Conservation (phyloP, 2,329 filamentous ascomycete species). For the Stemphylium beticola region DNA sequence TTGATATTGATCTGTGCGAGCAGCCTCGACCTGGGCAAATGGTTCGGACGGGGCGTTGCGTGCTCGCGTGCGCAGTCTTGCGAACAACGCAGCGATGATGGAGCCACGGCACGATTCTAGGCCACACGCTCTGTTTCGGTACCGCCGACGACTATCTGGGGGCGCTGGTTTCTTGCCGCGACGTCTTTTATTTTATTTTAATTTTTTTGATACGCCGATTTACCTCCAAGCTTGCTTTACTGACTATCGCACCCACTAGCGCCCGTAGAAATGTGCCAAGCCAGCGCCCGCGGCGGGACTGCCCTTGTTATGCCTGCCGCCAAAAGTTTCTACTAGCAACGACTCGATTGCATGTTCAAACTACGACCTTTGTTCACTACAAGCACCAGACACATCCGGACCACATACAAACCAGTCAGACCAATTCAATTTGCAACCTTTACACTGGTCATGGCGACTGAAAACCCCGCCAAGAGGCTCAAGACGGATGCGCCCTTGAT, state of each 20-base stretch:
- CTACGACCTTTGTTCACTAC: slow-evolving; percentile 9
- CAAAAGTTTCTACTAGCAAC: slow-evolving; percentile 15
- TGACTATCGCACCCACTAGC: slow-evolving; percentile 10
- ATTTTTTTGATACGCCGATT: neutral
- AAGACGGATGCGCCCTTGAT: slow-evolving; percentile 75
- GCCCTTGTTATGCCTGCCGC: slow-evolving; percentile 2
- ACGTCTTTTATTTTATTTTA: neutral
- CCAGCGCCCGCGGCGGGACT: slow-evolving; percentile 15
- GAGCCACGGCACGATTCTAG: slow-evolving; percentile 4
- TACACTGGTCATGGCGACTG: slow-evolving; percentile 37
- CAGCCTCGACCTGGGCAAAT: slow-evolving; percentile 30
- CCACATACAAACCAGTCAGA: neutral
- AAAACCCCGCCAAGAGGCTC: slow-evolving; percentile 72
- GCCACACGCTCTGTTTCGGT: neutral
- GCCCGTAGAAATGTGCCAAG: slow-evolving; percentile 20
- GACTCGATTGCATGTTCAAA: slow-evolving; percentile 26
- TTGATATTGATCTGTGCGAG: slow-evolving; percentile 17
- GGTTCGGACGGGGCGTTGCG: slow-evolving; percentile 9
- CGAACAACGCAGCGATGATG: slow-evolving; percentile 16
- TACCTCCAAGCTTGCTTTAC: slow-evolving; percentile 1
- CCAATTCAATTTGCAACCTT: neutral
- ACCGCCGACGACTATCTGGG: slow-evolving; percentile 6
- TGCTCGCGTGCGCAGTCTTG: slow-evolving; percentile 45
- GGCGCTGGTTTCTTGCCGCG: no score
- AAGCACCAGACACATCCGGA: neutral